phyloP scores from a whole-genome alignment of 345 rosid species.

The Balakata baccata region DNA sequence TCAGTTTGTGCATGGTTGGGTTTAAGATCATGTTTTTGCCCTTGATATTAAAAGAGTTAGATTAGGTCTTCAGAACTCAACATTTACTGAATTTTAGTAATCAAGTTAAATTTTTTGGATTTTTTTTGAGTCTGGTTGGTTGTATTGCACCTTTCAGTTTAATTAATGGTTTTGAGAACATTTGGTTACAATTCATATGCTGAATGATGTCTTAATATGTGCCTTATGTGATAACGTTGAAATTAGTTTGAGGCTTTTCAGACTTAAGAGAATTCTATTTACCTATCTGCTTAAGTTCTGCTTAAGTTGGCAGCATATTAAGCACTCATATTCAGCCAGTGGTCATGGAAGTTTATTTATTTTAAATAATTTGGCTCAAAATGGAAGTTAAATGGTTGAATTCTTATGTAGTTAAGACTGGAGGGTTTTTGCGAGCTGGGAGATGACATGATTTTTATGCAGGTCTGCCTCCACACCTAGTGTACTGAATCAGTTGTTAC shows the following conservation, averaged over 20 bases:
- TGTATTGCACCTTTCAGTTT: neutral
- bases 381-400: neutral
- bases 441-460: constrained; percentile 22
- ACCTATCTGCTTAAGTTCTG: neutral
- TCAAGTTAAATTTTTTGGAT: neutral
- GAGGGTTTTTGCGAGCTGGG: constrained; percentile 4
- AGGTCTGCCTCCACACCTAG: constrained; percentile 45
- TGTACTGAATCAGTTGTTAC: constrained; percentile 62
- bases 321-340: neutral
- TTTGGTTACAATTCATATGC: neutral
- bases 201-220: neutral
- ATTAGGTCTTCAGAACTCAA: neutral
- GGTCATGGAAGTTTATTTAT: neutral
- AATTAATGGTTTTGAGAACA: neutral
- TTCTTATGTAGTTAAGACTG: neutral
- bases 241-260: neutral
- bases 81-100: neutral
- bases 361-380: neutral
- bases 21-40: neutral
- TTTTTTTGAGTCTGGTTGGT: neutral
- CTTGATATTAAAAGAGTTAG: neutral
- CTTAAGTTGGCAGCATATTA: neutral
- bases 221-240: neutral
- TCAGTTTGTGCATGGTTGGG: neutral
- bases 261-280: neutral